These are phyloP conservation scores for Mrakia frigida DNA, from an alignment of 768 basidiomycete species.

Conservation along the genomic window DNA sequence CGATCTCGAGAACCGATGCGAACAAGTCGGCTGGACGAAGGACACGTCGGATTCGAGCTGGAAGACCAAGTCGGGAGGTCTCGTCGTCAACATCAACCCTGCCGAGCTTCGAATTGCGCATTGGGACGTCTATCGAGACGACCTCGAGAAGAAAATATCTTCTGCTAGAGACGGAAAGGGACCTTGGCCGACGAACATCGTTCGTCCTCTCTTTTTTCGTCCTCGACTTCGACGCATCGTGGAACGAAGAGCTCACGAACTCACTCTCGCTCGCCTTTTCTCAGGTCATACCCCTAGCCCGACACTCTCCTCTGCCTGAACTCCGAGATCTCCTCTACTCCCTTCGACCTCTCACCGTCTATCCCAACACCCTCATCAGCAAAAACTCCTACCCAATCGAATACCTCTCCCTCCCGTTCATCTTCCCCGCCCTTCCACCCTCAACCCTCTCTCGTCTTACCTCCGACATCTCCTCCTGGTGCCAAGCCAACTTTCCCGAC, in stretches of 20 bases:
- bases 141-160: conserved; percentile 50
- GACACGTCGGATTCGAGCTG: conserved; percentile 41
- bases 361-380: conserved; percentile 66
- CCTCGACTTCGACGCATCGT: not conserved
- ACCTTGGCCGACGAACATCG: conserved; percentile 57
- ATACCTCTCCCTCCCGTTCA: conserved; percentile 14
- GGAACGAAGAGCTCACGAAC: not conserved
- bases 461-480: conserved; percentile 12
- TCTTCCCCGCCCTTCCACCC: conserved; percentile 16
- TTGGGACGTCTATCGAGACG: conserved; percentile 53
- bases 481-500: not conserved
- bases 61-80: conserved; percentile 41
- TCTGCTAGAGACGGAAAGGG: conserved; percentile 37
- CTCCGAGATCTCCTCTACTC: conserved; percentile 71
- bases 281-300: conserved; percentile 73
- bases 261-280: not conserved
- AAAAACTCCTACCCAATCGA: not conserved
- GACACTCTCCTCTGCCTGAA: conserved; percentile 85
- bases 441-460: not conserved
- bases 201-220: conserved; percentile 40
- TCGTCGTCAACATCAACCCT: conserved; percentile 78
- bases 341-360: conserved; percentile 68
- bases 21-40: conserved; percentile 42
- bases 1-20: conserved; percentile 72
- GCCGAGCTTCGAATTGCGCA: conserved; percentile 60